phyloP scores from a whole-genome alignment of 2,329 filamentous ascomycete genomes.

The Colletotrichum musicola region DNA sequence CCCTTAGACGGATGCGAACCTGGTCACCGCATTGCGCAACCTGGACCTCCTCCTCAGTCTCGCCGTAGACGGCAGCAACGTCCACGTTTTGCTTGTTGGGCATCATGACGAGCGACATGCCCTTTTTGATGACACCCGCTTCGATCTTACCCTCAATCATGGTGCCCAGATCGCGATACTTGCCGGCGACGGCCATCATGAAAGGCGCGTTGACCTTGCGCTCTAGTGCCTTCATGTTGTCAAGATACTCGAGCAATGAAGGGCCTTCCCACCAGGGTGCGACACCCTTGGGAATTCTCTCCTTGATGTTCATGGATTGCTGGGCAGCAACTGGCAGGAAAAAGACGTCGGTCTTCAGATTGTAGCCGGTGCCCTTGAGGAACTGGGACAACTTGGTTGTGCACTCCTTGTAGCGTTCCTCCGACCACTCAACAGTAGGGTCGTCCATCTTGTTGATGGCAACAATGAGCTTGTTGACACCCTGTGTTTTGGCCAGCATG shows the following conservation, averaged over 20 bases:
- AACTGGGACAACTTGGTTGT: conserved; percentile 88
- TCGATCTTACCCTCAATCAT: conserved; percentile 99
- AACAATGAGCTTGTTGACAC: conserved; percentile 95
- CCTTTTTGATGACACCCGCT: conserved; percentile 93
- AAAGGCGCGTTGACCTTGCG: conserved; percentile 97
- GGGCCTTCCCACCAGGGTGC: conserved; percentile 90
- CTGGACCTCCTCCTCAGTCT: conserved; percentile 92
- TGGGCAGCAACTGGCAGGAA: conserved; percentile 98
- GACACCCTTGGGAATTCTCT: conserved; percentile 81
- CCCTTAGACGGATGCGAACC: conserved; percentile 89
- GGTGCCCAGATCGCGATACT: conserved; percentile 97
- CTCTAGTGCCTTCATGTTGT: conserved; percentile 91
- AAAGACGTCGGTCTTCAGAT: conserved; percentile 90
- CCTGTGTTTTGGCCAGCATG: conserved; percentile 97
- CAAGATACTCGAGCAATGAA: conserved; percentile 94
- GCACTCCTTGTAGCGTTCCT: conserved; percentile 93
- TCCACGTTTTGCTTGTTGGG: conserved; percentile 87
- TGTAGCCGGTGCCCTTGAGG: conserved; percentile 93
- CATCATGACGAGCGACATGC: conserved; percentile 90
- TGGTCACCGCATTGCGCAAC: conserved; percentile 93
- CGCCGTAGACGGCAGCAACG: conserved; percentile 89
- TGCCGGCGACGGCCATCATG: conserved; percentile 98
- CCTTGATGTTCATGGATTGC: conserved; percentile 87
- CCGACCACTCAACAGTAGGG: conserved; percentile 93
- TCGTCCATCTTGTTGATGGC: conserved; percentile 99